A percentile compares a stretch with the other conserved stretches of the same genome.
phyloP scores from a whole-genome alignment of 768 basidiomycete genomes.

The Pisolithus microcarpus region DNA sequence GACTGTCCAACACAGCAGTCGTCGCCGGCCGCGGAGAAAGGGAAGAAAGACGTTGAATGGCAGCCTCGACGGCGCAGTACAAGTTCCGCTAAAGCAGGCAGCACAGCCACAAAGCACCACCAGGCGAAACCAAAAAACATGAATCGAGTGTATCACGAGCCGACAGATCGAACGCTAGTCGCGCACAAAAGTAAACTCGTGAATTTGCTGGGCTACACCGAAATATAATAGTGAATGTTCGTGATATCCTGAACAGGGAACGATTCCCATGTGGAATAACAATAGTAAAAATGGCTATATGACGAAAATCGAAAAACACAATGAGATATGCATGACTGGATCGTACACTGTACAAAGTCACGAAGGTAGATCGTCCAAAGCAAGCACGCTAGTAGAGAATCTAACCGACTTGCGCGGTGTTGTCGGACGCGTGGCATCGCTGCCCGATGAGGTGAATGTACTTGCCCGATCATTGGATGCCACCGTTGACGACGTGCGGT shows the following conservation, averaged over 20 bases:
- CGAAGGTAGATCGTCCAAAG: constrained; percentile 16
- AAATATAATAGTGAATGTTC: constrained; percentile 23
- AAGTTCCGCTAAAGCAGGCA: background rate
- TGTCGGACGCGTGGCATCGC: constrained; percentile 31
- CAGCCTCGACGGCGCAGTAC: constrained; percentile 1
- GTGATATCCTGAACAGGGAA: constrained; percentile 5
- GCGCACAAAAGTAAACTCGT: constrained; percentile 3
- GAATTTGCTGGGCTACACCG: constrained; percentile 21
- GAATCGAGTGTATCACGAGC: background rate
- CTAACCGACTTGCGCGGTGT: constrained; percentile 56
- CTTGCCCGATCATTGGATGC: constrained; percentile 29
- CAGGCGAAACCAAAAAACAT: background rate
- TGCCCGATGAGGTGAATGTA: constrained; percentile 27
- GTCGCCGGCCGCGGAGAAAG: background rate
- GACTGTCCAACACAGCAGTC: background rate
- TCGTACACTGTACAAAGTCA: constrained; percentile 1
- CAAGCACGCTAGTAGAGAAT: constrained; percentile 44
- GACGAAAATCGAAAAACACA: constrained; percentile 9
- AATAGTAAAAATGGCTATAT: constrained; percentile 14
- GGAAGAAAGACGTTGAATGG: constrained; percentile 1
- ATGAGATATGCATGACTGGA: background rate
- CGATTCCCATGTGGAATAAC: constrained; percentile 14
- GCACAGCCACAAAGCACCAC: constrained; percentile 21
- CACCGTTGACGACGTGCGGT: constrained; percentile 30
- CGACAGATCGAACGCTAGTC: background rate